A percentile compares a stretch with the other conserved stretches of the same genome.
Conservation (phyloP, 2,329 filamentous ascomycete genomes). For the Pseudocercospora cruenta region DNA sequence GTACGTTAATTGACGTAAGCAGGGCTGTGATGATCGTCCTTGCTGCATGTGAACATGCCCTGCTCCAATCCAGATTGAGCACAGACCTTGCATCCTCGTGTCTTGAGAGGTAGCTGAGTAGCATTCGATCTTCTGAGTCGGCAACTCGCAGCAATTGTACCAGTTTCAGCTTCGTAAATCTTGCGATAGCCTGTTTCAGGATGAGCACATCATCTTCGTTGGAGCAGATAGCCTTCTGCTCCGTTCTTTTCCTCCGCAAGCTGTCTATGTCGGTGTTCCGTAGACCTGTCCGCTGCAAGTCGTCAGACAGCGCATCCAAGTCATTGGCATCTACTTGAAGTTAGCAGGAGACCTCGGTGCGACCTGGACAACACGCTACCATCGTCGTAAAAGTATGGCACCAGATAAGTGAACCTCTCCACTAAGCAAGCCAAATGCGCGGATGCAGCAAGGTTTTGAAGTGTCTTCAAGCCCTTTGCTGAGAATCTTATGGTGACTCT, state of each 20-base stretch:
- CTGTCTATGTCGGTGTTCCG: conserved; percentile 31
- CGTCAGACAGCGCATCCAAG: conserved; percentile 23
- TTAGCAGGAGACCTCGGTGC: not conserved
- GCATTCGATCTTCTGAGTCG: conserved; percentile 60
- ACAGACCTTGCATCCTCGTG: conserved; percentile 50
- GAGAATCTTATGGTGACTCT: conserved; percentile 58
- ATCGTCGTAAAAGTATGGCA: conserved; percentile 61
- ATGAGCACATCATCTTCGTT: conserved; percentile 56
- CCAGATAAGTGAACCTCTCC: conserved; percentile 64
- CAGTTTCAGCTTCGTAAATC: conserved; percentile 65
- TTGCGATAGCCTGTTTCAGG: conserved; percentile 58
- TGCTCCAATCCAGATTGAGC: conserved; percentile 62
- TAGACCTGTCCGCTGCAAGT: conserved; percentile 22
- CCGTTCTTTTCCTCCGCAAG: conserved; percentile 51
- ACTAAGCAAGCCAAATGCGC: conserved; percentile 57
- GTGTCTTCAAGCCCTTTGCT: conserved; percentile 51
- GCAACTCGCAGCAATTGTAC: conserved; percentile 66
- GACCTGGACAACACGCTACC: conserved; percentile 40
- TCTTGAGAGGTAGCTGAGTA: conserved; percentile 53
- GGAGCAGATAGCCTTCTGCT: conserved; percentile 56
- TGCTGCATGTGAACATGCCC: conserved; percentile 65
- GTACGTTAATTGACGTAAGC: conserved; percentile 56
- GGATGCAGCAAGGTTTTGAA: conserved; percentile 55
- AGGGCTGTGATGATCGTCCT: conserved; percentile 62
- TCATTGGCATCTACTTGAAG: conserved; percentile 19